Evolutionary conservation across 805 yeast species (phyloP), one percentile per base, ranked within the genome.

Genomic region (Suhomyces pyralidae): DNA sequence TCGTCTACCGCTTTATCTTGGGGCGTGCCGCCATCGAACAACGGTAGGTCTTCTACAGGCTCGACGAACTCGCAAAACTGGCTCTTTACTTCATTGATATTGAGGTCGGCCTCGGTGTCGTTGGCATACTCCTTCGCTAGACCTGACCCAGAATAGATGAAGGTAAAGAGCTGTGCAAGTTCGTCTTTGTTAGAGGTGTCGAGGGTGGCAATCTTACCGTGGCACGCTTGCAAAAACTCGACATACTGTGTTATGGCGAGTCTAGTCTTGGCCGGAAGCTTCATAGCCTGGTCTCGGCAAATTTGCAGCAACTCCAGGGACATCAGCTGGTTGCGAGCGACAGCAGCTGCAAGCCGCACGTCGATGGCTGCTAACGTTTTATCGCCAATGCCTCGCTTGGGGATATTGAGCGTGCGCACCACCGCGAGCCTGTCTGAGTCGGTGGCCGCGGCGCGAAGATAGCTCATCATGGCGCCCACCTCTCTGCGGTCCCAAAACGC

Each of bases 401-500:
- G 93, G 49, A 73, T 74, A 45, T 80, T 78, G 25, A 91, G 55
- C 1, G 86, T 76, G 32, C 90, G 69, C 32, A 81, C 56, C 32
- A 81, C 72, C 0, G 96, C 88, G 26, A 82, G 64, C 51, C 78
- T 70, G 62, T 90, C 96, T 49, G 69, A 65, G 22, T 78, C 81
- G 25, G 85, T 79, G 4, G 81, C 75, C 5, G 88, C 71, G 1
- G 85, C 82, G 30, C 90, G 77, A 25, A 93, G 62, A 57, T 84
- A 83, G 61, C 86, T 88, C 43, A 90, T 55, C 52, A 88, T 76
- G 0, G 81, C 68, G 20, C 76, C 73, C 14, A 90, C 84, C 61
- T 89, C 96, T 51, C 80, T 81, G 40, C 86, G 67, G 40, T 87
- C 90, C 93, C 96, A 89, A 61, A 90, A 88, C 1, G 90, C 85